Evolutionary conservation across 2,329 filamentous ascomycete species (phyloP), one percentile per base, ranked within the genome.

Genomic region (Colletotrichum shisoi): DNA sequence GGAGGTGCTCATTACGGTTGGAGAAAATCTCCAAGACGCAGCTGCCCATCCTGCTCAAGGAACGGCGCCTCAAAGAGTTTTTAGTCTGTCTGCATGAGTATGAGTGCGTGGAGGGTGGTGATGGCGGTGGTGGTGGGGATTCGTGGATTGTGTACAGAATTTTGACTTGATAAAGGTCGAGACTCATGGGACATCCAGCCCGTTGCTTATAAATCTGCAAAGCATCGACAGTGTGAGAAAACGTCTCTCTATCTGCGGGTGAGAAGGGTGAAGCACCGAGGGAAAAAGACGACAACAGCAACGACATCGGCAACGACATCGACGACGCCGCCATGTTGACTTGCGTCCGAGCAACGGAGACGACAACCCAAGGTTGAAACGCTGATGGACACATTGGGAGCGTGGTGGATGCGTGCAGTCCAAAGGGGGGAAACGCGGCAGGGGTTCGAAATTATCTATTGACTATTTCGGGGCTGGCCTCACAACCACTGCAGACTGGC

Each of bases 11-110:
- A 37, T 64, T 67, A 39, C 61, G 44, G 64, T 67, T 59, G 42
- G 27, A 49, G 56, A 59, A 67, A 67, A 64, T 67, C 64, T 67
- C 64, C 64, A 61, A 67, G 61, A 67, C 61, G 64, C 58, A 66
- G 52, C 58, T 31, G 44, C 51, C 27, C 58, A 62, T 42, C 17
- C 52, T 62, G 34, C 56, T 57, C 37, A 27, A 62, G 52, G 51
- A 27, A 27, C 24, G 24, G 24, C 24, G 4, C 24, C 58, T 45
- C 63, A n/a, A 66, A 66, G 58, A 66, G 51, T 51, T 59, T 64
- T 56, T 44, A 34, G 54, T 67, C 56, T 42, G 61, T 59, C 64
- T 27, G 24, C 24, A 27, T 5, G 24, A 27, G 4, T 27, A 27
- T 27, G 24, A 6, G 54, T 56, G 48, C 64, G 60, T 59, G 54